Percentiles rank a stretch among this genome's conserved stretches.
Evolutionary conservation across 306 rosid genomes (phyloP).

Genomic region (Albizia julibrissin): DNA sequence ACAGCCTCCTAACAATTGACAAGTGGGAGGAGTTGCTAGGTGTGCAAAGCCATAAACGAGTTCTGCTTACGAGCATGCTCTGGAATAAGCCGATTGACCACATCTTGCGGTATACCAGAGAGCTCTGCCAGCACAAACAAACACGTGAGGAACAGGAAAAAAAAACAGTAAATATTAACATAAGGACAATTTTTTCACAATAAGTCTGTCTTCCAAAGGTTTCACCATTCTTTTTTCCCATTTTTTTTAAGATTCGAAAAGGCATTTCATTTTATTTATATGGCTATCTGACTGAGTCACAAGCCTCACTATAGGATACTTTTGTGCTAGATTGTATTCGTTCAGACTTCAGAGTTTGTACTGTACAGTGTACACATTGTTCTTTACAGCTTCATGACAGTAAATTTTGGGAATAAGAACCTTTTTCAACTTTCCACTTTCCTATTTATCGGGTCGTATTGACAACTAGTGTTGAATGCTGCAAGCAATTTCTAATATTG

Average conservation of each 20-base stretch:
- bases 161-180: neutral
- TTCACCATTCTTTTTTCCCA: neutral
- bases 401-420: neutral
- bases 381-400: neutral
- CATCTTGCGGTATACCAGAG: conserved; percentile 73
- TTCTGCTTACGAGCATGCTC: conserved; percentile 97
- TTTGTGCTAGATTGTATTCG: neutral
- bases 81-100: conserved; percentile 76
- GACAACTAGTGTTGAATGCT: neutral
- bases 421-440: neutral
- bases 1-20: conserved; percentile 43
- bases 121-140: conserved; percentile 64
- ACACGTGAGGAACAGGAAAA: neutral
- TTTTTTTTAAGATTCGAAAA: neutral
- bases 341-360: neutral
- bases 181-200: neutral
- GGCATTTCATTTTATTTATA: neutral
- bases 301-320: neutral
- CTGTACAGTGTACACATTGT: neutral
- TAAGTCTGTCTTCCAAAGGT: neutral
- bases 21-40: conserved; percentile 44
- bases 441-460: neutral
- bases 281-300: too few relatives aligned
- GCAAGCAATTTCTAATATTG: neutral
- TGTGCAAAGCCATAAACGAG: conserved; percentile 93